Evolutionary conservation across 2,329 filamentous ascomycete genomes (phyloP).

Genomic region (Ceratocystis smalleyi): DNA sequence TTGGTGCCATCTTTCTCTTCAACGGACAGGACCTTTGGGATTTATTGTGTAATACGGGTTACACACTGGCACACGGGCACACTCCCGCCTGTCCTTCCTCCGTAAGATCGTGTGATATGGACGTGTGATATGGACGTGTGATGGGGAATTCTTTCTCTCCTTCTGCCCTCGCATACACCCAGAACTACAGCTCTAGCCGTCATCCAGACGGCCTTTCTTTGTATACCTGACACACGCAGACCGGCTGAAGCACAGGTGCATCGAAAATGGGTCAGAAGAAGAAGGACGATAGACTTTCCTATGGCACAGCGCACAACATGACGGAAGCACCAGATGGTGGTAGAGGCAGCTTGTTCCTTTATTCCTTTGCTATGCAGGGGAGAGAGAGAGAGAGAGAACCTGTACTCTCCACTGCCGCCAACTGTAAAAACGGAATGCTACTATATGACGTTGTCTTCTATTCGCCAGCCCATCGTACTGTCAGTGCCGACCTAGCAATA

Average conservation of each 20-base stretch:
- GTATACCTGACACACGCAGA: constrained; percentile 1
- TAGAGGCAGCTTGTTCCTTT: constrained; percentile 3
- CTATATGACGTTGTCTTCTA: constrained; percentile 2
- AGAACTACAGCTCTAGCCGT: background rate
- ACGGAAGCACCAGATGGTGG: background rate
- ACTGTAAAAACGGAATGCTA: background rate
- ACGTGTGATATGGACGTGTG: no score
- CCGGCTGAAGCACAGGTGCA: background rate
- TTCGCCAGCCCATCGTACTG: background rate
- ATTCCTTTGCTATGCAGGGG: background rate
- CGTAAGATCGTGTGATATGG: no score
- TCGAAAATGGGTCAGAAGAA: background rate
- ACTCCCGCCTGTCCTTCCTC: no score
- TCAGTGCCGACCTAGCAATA: constrained; percentile 1
- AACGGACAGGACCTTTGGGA: no score
- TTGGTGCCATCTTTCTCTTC: no score
- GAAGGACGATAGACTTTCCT: background rate
- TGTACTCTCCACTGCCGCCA: background rate
- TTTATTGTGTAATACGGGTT: no score
- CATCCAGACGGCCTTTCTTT: background rate
- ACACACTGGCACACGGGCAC: no score
- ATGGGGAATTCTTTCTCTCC: background rate
- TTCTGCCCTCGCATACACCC: background rate
- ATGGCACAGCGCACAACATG: background rate
- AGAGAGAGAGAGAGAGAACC: background rate